Evolutionary conservation across 441 rosid species (phyloP).

Genomic region (Brassica hybrid): DNA sequence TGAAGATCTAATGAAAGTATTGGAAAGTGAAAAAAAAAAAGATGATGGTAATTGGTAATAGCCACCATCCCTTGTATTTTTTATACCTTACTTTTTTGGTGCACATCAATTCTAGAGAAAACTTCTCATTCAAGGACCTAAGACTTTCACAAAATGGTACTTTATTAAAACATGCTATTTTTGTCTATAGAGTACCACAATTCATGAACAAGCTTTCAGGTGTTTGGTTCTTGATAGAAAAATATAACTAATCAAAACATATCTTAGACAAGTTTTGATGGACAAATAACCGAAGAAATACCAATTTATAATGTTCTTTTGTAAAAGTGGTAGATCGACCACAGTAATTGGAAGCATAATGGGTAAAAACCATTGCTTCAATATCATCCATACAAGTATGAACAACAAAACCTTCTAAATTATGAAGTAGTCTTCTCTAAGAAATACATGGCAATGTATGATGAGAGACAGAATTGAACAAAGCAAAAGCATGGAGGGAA

Average conservation of each 20-base stretch:
- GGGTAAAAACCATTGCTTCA: neutral
- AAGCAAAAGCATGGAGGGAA: neutral
- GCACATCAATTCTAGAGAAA: neutral
- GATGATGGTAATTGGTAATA: conserved; percentile 10
- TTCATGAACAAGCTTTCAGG: no score
- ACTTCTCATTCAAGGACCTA: neutral
- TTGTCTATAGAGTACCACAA: neutral
- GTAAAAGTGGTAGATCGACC: neutral
- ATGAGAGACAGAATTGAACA: neutral
- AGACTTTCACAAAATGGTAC: neutral
- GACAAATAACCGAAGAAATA: no score
- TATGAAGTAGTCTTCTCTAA: neutral
- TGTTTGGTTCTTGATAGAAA: no score
- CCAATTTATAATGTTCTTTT: neutral
- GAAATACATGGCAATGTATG: neutral
- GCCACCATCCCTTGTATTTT: conserved; percentile 31
- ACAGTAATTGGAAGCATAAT: neutral
- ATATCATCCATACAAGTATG: neutral
- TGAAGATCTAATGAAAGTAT: no score
- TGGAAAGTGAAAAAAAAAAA: no score
- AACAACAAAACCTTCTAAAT: neutral
- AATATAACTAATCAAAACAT: no score
- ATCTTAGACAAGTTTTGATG: no score
- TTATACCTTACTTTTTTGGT: conserved; percentile 1
- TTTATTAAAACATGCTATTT: neutral